Evolutionary conservation across 768 basidiomycete species (phyloP), one percentile per base, ranked within the genome.

Genomic region (Termitomyces sp.): DNA sequence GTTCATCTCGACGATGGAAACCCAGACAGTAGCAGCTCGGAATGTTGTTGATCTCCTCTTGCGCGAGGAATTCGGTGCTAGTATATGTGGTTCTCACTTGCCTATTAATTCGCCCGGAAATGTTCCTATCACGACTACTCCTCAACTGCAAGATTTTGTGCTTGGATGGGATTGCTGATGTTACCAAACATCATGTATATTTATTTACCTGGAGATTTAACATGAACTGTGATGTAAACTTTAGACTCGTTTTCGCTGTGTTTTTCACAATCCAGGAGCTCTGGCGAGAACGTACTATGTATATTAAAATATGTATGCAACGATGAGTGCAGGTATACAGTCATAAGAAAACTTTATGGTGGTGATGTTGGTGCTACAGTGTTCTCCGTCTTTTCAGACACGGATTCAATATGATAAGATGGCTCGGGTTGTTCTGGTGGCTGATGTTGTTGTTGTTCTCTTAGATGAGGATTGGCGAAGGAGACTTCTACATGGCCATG

Each of bases 1-100:
- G 33, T 83, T 92, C 64, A 88, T 94, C 47, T 90, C 87, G 15
- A 93, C 92, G 6, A 97, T 98, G 95, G 95, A 98, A 71, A 95
- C 94, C 0, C 87, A 94, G 72, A 93, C 91, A 0, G 70, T 96
- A 33, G 80, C 91, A 0, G 83, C 90, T 0, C 83, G 92, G 33
- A 94, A 95, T 68, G 78, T 88, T 39, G 90, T 92, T 48, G 92
- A 93, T 64, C 73, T 91, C 26, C 76, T 94, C 20, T 73, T 94
- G 22, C 78, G 82, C 34, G 88, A 93, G 33, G 81, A 86, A 64
- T 94, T 89, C 69, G 73, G 79, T 36, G 75, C 82, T 0, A 79
- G 86, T n/a, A 78, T 94, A 37, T 94, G 92, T 67, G 82, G 82
- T 34, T 69, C 76, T 24, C 62, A 67, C 56, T 63, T 74, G 39